Conservation (phyloP, 495 filamentous ascomycete genomes). For the Clohesyomyces aquaticus region DNA sequence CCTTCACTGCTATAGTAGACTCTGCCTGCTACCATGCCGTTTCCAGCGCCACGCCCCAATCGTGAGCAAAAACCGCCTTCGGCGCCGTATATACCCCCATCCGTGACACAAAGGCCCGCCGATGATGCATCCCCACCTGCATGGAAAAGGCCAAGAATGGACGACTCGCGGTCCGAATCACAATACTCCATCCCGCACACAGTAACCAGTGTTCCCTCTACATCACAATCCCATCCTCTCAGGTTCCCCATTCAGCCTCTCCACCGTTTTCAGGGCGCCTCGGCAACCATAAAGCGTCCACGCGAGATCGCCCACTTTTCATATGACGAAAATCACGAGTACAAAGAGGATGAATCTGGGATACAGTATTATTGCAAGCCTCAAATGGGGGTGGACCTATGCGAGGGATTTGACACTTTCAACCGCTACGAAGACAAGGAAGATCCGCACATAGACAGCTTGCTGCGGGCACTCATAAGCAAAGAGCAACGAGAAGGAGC, state of each 20-base stretch:
- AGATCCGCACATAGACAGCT: constrained; percentile 86
- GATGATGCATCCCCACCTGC: no score
- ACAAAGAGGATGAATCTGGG: constrained; percentile 73
- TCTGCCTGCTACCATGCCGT: neutral
- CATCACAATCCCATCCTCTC: neutral
- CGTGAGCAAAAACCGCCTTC: neutral
- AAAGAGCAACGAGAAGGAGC: constrained; percentile 69
- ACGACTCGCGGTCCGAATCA: no score
- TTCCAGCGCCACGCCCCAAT: neutral
- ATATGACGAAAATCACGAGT: constrained; percentile 80
- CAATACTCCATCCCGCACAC: no score
- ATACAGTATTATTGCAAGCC: constrained; percentile 89
- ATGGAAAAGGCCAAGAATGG: no score
- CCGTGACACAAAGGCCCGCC: neutral
- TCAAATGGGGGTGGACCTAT: constrained; percentile 69
- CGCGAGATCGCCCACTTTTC: constrained; percentile 86
- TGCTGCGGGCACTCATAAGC: constrained; percentile 74
- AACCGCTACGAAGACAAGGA: constrained; percentile 75
- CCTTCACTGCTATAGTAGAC: no score
- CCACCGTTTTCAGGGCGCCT: constrained; percentile 25
- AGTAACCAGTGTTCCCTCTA: neutral
- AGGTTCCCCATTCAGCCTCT: constrained; percentile 25
- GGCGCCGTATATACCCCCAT: neutral
- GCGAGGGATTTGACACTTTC: constrained; percentile 79
- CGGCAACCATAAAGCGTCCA: constrained; percentile 31